Evolutionary conservation across 257 asterid species (phyloP), one percentile per base, ranked within the genome.

Genomic region (Ehretia macrophylla): DNA sequence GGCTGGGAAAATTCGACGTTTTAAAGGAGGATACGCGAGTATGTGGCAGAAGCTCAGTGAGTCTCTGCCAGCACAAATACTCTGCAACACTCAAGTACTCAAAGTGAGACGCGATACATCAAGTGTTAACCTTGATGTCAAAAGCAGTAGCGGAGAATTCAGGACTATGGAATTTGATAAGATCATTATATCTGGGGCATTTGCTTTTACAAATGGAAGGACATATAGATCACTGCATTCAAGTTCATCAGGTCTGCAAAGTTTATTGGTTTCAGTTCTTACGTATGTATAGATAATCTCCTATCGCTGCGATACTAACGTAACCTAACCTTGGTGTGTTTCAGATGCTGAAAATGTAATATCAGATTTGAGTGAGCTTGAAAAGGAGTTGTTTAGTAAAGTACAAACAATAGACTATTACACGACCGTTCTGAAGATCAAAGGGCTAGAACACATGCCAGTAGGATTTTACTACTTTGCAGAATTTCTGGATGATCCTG

Each of bases 1-100:
- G 93, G 95, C 90, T 11, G 96, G 95, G 37, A 88, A 83, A 68
- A 88, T 88, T n/a, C 68, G 87, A 50, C 89, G 96, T 17, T 85
- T 88, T 14, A 83, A 66, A 78, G 93, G 85, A 12, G 96, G 96
- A 40, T 88, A 88, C 70, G 83, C 71, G 76, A 81, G 82, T 59
- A 75, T 88, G 16, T 85, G 96, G 96, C 82, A 79, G 40, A 83
- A 71, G 63, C 56, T 85, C 22, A 70, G 86, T 45, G 68, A 74
- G 58, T 72, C 82, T 44, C 63, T 88, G 55, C 85, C 90, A 32
- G 59, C 73, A 65, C 21, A 81, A 71, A 70, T 85, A 60, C 80
- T 79, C 68, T 85, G 92, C 75, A 74, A 79, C 75, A 85, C 86
- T 8, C 80, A 81, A 71, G 96, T 83, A 20, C 56, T 72, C 32